Conservation (phyloP, 2,329 filamentous ascomycete genomes). For the Penicillium brasilianum region DNA sequence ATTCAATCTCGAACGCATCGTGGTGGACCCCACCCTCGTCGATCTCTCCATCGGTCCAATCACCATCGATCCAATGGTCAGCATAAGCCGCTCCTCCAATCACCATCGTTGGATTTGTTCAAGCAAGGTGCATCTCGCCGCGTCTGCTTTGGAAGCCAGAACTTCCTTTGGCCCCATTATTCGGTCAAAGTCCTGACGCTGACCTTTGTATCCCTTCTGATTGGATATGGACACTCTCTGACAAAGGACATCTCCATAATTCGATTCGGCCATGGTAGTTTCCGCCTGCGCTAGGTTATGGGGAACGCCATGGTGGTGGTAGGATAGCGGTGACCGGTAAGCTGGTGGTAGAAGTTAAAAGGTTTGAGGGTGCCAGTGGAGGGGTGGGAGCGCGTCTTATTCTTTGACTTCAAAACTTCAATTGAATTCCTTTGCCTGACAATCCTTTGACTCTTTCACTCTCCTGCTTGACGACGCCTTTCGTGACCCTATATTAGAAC, state of each 20-base stretch:
- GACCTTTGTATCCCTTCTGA: slow-evolving; percentile 4
- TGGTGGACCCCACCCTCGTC: neutral
- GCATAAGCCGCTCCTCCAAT: neutral
- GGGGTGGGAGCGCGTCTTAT: neutral
- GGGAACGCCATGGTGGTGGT: neutral
- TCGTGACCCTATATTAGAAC: neutral
- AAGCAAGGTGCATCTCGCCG: neutral
- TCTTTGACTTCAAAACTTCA: neutral
- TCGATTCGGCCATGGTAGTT: neutral
- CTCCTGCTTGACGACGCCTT: neutral
- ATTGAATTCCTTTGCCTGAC: neutral
- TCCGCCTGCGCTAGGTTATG: slow-evolving; percentile 1
- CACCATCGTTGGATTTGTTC: neutral
- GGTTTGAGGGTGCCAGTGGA: neutral
- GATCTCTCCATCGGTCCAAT: neutral
- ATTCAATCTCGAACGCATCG: neutral
- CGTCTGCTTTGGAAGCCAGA: neutral
- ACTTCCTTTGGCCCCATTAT: neutral
- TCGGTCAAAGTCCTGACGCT: neutral
- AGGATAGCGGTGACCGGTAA: neutral
- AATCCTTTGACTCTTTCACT: neutral
- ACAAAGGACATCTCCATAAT: neutral
- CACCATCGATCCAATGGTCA: slow-evolving; percentile 3
- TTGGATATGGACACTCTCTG: neutral
- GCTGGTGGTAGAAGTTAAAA: slow-evolving; percentile 7